A percentile compares a stretch with the other conserved stretches of the same genome.
phyloP scores from a whole-genome alignment of 768 basidiomycete genomes.

The Trametes cingulata region DNA sequence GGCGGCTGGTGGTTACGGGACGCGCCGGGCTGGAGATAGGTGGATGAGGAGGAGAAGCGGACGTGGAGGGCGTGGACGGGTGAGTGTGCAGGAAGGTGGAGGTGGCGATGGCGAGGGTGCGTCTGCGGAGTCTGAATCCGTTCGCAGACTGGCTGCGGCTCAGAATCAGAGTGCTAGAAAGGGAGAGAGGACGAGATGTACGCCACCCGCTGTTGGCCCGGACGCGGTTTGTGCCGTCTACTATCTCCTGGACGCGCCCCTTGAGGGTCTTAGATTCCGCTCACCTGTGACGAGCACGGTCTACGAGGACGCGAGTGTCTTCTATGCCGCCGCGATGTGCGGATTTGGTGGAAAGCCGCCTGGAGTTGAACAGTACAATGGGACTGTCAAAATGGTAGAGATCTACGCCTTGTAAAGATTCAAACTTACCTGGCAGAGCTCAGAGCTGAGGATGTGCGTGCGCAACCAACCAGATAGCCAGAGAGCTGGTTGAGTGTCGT shows the following conservation, averaged over 20 bases:
- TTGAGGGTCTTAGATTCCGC: conserved; percentile 34
- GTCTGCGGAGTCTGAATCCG: conserved; percentile 58
- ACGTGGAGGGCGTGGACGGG: conserved; percentile 20
- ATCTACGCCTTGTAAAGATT: too few species aligned
- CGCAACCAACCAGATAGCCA: too few species aligned
- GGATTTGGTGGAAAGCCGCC: too few species aligned
- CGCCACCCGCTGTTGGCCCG: conserved; percentile 30
- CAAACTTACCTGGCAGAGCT: too few species aligned
- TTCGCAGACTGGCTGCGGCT: conserved; percentile 55
- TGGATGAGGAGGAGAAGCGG: conserved; percentile 23
- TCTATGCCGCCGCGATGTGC: conserved; percentile 27
- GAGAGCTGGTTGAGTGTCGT: too few species aligned
- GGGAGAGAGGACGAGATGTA: conserved; percentile 15
- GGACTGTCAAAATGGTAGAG: too few species aligned
- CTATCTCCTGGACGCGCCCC: conserved; percentile 34
- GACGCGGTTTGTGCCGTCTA: conserved; percentile 30
- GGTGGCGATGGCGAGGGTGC: conserved; percentile 62
- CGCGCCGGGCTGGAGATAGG: conserved; percentile 16
- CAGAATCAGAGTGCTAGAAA: background rate
- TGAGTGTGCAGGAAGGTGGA: too few species aligned
- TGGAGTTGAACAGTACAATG: too few species aligned
- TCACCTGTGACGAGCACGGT: conserved; percentile 30
- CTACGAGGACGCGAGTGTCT: conserved; percentile 28
- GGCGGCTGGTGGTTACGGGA: conserved; percentile 3
- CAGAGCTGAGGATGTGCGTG: too few species aligned